phyloP scores from a whole-genome alignment of 148 eudicot genomes.

The Rhododendron ovatum region DNA sequence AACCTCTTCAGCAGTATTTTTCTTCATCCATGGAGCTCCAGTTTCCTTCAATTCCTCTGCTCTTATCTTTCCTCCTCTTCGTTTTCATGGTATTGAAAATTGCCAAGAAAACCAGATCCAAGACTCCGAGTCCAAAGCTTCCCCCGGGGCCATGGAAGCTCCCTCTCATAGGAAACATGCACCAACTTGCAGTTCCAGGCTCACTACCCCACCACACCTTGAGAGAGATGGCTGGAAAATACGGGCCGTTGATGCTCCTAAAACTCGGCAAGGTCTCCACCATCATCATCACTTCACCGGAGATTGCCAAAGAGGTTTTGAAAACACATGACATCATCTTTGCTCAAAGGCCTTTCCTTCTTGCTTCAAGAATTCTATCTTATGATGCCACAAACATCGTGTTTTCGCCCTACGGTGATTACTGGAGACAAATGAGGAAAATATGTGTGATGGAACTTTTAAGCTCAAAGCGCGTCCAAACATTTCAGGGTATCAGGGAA shows the following conservation, averaged over 20 bases:
- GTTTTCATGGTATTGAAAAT: not conserved
- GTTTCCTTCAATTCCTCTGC: not conserved
- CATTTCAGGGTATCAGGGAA: not conserved
- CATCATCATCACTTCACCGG: not conserved
- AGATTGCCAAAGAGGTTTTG: not conserved
- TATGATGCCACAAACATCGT: not conserved
- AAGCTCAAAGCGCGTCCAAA: not conserved
- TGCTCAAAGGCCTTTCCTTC: conserved; percentile 3
- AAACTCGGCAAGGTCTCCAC: not conserved
- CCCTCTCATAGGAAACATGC: conserved; percentile 4
- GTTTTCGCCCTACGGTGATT: not conserved
- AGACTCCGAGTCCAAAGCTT: not conserved
- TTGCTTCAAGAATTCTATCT: not conserved
- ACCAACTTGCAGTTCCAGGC: not conserved
- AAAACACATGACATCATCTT: conserved; percentile 1
- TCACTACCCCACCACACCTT: not conserved
- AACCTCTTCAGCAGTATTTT: not conserved
- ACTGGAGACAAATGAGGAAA: not conserved
- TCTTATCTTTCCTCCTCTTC: not conserved
- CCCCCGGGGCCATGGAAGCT: conserved; percentile 4
- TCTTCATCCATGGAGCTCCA: not conserved
- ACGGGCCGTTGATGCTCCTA: not conserved
- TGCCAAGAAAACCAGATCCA: not conserved
- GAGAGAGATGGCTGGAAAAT: not conserved
- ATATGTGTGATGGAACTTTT: not conserved